Evolutionary conservation across 2,329 filamentous ascomycete genomes (phyloP), one percentile per base, ranked within the genome.

Genomic region (Fusarium marasasianum): DNA sequence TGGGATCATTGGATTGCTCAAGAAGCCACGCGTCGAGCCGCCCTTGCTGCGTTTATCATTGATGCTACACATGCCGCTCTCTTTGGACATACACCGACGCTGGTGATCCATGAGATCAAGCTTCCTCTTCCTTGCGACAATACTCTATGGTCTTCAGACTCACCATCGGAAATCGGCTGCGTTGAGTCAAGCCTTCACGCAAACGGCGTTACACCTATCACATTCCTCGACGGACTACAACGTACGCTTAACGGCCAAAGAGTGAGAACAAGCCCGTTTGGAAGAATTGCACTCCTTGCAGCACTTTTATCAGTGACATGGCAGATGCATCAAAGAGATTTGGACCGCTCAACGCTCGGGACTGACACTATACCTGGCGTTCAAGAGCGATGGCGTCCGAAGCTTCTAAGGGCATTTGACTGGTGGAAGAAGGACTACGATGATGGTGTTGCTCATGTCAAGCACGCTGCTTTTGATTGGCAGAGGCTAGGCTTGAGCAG

Each of bases 1-100:
- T 79, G 78, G 78, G 77, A 79, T 56, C 77, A 79, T 41, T 79
- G 78, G 78, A 79, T 79, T 45, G 78, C 76, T 5, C 78, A 79
- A 54, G 78, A 79, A 69, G 78, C 78, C 8, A 79, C 78, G 5
- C 77, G 78, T 4, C 67, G 78, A 15, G 78, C 78, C 24, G 78
- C 78, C 6, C 68, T 79, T 55, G 74, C 64, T 18, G 78, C 78
- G 8, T 79, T 79, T 37, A 78, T 79, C 38, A 72, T 79, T 20
- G 78, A 79, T 47, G 77, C 78, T 11, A 79, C 75, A 3, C 78
- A 79, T 33, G 77, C 78, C 17, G 78, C 78, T 37, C 60, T 79
- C 12, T 79, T 79, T 41, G 78, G 78, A 3, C 78, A 79, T 33
- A 79, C 78, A 1, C 78, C 77, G 5, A 79, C 78, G 24, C 68